phyloP scores from a whole-genome alignment of 148 eudicot species.

The Cornus florida region DNA sequence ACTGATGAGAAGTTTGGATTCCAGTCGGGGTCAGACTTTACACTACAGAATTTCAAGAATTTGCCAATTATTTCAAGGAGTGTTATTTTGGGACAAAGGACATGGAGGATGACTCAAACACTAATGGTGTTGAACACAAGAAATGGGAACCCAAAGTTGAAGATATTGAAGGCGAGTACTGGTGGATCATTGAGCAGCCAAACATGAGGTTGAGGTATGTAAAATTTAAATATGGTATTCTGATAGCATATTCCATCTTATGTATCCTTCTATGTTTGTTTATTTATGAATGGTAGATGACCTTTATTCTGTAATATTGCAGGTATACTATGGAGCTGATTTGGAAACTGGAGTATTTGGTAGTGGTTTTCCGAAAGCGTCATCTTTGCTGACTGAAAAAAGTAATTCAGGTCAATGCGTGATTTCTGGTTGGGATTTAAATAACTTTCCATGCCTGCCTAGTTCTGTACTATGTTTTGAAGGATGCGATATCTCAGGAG shows the following conservation, averaged over 20 bases:
- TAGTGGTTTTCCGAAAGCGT: slow-evolving; percentile 57
- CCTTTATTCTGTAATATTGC: background rate
- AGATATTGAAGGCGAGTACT: slow-evolving; percentile 67
- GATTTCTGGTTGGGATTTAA: slow-evolving; percentile 65
- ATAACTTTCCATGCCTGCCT: slow-evolving; percentile 57
- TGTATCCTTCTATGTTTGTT: background rate
- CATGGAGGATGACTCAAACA: background rate
- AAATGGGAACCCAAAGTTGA: slow-evolving; percentile 42
- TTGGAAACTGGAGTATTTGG: slow-evolving; percentile 58
- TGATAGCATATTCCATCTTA: background rate
- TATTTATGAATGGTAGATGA: background rate
- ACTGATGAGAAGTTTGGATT: slow-evolving; percentile 65
- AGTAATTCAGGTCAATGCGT: slow-evolving; percentile 32
- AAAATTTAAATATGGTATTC: background rate
- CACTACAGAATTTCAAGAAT: slow-evolving; percentile 45
- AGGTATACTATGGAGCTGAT: slow-evolving; percentile 78
- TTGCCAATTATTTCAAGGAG: slow-evolving; percentile 42
- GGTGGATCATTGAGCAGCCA: slow-evolving; percentile 69
- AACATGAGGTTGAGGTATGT: slow-evolving; percentile 69
- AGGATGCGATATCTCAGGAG: slow-evolving; percentile 62
- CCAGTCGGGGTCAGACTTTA: slow-evolving; percentile 62
- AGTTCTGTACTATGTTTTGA: slow-evolving; percentile 62
- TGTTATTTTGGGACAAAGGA: slow-evolving; percentile 42
- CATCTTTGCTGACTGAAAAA: slow-evolving; percentile 1
- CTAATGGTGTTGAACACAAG: slow-evolving; percentile 18